Evolutionary conservation across 805 yeast species (phyloP).

Genomic region (Hanseniaspora occidentalis): DNA sequence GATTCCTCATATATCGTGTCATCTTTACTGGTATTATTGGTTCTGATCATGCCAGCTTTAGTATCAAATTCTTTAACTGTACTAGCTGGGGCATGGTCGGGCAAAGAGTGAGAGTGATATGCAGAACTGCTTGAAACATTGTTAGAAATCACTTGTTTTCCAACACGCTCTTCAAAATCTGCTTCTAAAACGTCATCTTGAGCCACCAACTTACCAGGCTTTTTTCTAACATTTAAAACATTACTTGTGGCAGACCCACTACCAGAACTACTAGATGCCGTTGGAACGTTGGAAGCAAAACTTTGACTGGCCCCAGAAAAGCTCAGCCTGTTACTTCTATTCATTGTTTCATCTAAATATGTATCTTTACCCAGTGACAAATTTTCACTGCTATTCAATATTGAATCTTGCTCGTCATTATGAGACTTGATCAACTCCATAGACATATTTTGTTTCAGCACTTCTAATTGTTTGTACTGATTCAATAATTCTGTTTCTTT

Average conservation of each 20-base stretch:
- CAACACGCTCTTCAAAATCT: background rate
- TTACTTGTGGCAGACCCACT: no score
- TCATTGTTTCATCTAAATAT: background rate
- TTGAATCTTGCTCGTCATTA: background rate
- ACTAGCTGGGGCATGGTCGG: slow-evolving; percentile 2
- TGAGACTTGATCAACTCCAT: slow-evolving; percentile 12
- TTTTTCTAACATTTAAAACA: background rate
- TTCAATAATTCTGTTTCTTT: slow-evolving; percentile 41
- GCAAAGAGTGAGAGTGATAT: background rate
- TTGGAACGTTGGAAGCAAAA: slow-evolving; percentile 1
- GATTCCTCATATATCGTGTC: background rate
- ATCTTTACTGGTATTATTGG: background rate
- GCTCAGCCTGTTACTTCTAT: slow-evolving; percentile 1
- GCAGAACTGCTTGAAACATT: background rate
- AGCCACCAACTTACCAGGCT: background rate
- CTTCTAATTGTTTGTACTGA: slow-evolving; percentile 22
- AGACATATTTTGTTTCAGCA: slow-evolving; percentile 24
- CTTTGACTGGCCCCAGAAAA: no score
- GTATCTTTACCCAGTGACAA: background rate
- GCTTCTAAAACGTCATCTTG: background rate
- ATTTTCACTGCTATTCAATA: background rate
- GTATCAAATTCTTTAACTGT: no score
- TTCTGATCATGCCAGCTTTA: slow-evolving; percentile 4
- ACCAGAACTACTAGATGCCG: background rate
- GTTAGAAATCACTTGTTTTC: background rate